Evolutionary conservation across 176 grass and related monocot genomes (phyloP).

Genomic region (Neostapfia colusana): DNA sequence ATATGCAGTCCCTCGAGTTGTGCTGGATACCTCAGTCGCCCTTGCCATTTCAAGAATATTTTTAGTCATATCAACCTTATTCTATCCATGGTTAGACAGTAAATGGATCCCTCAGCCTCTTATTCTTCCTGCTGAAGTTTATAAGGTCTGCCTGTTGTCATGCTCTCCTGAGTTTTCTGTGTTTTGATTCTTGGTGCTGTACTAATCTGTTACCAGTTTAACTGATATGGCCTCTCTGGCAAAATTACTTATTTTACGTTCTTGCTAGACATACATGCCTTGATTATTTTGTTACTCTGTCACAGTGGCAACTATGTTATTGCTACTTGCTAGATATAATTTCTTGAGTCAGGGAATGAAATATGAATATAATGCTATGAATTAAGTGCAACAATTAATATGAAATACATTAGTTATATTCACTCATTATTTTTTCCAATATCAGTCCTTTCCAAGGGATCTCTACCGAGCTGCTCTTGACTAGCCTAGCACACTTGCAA

Average conservation of each 20-base stretch:
- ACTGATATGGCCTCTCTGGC: neutral
- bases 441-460: neutral
- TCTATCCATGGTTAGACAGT: constrained; percentile 74
- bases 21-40: constrained; percentile 49
- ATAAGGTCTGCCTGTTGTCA: constrained; percentile 57
- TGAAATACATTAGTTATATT: neutral
- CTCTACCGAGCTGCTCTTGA: neutral
- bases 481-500: constrained; percentile 1
- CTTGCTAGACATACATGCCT: neutral
- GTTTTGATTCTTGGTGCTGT: neutral
- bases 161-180: constrained; percentile 2
- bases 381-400: neutral
- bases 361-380: neutral
- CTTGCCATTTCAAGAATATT: constrained; percentile 65
- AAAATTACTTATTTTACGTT: neutral
- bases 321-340: neutral
- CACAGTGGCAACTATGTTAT: neutral
- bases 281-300: neutral
- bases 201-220: constrained; percentile 7
- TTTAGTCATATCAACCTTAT: constrained; percentile 57
- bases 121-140: constrained; percentile 92
- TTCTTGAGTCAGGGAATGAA: constrained; percentile 6
- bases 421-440: constrained; percentile 1
- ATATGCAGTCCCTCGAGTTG: constrained; percentile 57
- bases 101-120: constrained; percentile 78